Evolutionary conservation across 106 monocot genomes (phyloP), one percentile per base, ranked within the genome.

Genomic region (Dioscorea dumetorum): DNA sequence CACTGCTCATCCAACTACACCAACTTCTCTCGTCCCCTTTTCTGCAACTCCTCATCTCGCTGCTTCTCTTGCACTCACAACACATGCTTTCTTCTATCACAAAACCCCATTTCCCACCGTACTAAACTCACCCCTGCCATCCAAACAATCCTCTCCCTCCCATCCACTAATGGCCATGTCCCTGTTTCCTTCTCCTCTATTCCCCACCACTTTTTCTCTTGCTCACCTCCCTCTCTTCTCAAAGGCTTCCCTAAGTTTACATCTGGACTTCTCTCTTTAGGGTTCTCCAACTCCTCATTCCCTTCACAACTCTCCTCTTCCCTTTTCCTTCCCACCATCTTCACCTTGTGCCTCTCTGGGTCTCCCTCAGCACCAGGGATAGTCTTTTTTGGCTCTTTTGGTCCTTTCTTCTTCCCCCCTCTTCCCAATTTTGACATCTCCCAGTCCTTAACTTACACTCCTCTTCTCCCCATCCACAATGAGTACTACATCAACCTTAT

Each of bases 401-500:
- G 54, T 13, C 54, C 54, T 15, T 54, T 18, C 54, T 54, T 54
- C 54, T 54, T 54, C 4, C 54, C 18, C 54, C 54, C 18, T 19
- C 12, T 54, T 13, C 54, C 19, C 54, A 54, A 54, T 4, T 13
- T 63, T 19, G 72, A 64, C 48, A 54, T 60, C 54, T 57, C 77
- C 48, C 5, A 4, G 17, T 20, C 22, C 16, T 33, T 33, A 0
- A 33, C 17, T 12, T 33, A 70, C 17, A 72, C 23, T 15, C 53
- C 54, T 54, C 54, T 54, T 14, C 15, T 54, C 54, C 4, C 54
- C 1, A 12, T 18, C 54, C 54, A 16, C 54, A 54, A 8, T 14
- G 54, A 54, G 54, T 54, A 54, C 54, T 54, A 18, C 54, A 54
- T 54, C 54, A 54, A 54, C 54, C 12, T 54, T 14, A 54, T 14